Evolutionary conservation across 257 asterid genomes (phyloP).

Genomic region (Solanum habrochaites): DNA sequence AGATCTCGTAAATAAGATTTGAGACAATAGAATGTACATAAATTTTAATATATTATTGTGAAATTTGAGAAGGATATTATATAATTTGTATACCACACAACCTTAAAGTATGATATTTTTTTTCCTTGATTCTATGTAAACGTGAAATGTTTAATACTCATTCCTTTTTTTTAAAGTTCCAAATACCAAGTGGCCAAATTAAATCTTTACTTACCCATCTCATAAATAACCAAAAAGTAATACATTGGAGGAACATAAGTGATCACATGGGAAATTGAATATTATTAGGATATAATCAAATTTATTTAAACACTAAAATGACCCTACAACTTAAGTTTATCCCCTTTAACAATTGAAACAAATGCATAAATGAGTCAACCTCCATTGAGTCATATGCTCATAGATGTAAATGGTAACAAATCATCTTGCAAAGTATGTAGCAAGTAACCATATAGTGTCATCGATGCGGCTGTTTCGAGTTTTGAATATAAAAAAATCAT

Average conservation of each 20-base stretch:
- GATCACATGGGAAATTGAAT: not conserved
- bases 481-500: not conserved
- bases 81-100: not conserved
- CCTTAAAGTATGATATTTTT: not conserved
- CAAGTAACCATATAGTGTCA: not conserved
- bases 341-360: not conserved
- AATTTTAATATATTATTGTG: too few species aligned
- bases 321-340: not conserved
- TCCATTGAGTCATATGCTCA: not conserved
- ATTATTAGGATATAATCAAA: not conserved
- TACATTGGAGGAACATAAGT: not conserved
- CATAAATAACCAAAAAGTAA: not conserved
- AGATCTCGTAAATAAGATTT: too few species aligned
- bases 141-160: not conserved
- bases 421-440: not conserved
- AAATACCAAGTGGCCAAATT: not conserved
- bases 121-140: not conserved
- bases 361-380: not conserved
- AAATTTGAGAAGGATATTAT: not conserved
- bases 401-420: not conserved
- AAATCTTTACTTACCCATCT: not conserved
- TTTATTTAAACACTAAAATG: not conserved
- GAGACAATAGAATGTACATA: not conserved
- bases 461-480: rapidly evolving
- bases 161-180: not conserved